Evolutionary conservation across 805 yeast species (phyloP).

Genomic region (Lipomyces orientalis): DNA sequence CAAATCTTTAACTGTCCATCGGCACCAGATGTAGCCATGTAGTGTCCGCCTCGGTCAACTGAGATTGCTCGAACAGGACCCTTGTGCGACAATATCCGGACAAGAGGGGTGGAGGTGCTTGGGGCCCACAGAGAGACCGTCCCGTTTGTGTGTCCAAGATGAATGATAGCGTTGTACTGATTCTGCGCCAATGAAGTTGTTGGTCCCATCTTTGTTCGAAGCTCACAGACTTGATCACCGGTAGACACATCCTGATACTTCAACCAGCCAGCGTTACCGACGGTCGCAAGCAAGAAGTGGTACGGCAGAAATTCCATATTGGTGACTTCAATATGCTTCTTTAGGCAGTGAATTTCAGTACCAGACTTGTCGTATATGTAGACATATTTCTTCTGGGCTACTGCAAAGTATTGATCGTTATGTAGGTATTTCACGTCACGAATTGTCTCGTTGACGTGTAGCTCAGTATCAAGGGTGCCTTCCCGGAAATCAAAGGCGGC

Average conservation of each 20-base stretch:
- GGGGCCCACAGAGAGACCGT: slow-evolving; percentile 95
- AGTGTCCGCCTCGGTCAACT: slow-evolving; percentile 86
- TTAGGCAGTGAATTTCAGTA: slow-evolving; percentile 86
- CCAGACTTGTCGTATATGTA: slow-evolving; percentile 92
- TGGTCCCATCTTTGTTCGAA: slow-evolving; percentile 88
- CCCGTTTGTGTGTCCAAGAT: slow-evolving; percentile 92
- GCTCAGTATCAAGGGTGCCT: slow-evolving; percentile 80
- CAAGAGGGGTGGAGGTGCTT: slow-evolving; percentile 81
- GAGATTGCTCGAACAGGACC: slow-evolving; percentile 90
- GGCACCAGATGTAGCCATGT: slow-evolving; percentile 92
- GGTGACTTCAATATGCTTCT: slow-evolving; percentile 86
- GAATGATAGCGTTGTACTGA: slow-evolving; percentile 95
- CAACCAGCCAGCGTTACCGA: slow-evolving; percentile 87
- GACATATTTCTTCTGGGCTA: slow-evolving; percentile 93
- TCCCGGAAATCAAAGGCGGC: slow-evolving; percentile 96
- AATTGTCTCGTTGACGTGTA: slow-evolving; percentile 86
- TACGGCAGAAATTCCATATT: slow-evolving; percentile 87
- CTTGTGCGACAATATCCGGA: slow-evolving; percentile 74
- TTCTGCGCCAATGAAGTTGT: slow-evolving; percentile 86
- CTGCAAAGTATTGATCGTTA: slow-evolving; percentile 92
- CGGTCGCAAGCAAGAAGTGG: slow-evolving; percentile 83
- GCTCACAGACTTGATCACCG: slow-evolving; percentile 81
- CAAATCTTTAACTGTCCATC: slow-evolving; percentile 86
- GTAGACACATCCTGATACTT: slow-evolving; percentile 96
- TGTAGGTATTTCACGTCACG: slow-evolving; percentile 89